Conservation (phyloP, 2,329 filamentous ascomycete genomes). For the Penicillium paneum region DNA sequence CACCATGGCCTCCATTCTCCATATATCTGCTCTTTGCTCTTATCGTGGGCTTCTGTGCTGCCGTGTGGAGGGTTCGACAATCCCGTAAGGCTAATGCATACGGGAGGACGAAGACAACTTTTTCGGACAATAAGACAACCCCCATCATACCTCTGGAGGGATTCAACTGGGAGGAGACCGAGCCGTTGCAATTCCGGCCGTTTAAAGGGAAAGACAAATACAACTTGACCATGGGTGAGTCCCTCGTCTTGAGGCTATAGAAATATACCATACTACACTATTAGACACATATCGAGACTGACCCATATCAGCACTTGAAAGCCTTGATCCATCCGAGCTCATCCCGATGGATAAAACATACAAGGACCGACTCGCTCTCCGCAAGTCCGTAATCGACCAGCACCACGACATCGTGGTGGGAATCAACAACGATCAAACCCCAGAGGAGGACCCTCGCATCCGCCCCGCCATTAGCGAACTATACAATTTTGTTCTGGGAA, state of each 20-base stretch:
- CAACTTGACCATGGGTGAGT: constrained; percentile 61
- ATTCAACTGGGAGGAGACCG: constrained; percentile 52
- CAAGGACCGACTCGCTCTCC: constrained; percentile 49
- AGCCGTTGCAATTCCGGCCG: constrained; percentile 54
- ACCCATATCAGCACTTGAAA: constrained; percentile 49
- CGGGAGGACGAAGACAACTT: neutral
- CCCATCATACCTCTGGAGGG: constrained; percentile 42
- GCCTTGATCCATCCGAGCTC: constrained; percentile 52
- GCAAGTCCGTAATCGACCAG: constrained; percentile 47
- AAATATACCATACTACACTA: neutral
- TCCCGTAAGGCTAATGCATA: neutral
- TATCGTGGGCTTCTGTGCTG: constrained; percentile 4
- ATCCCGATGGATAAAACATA: constrained; percentile 61
- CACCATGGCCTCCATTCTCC: neutral
- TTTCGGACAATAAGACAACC: constrained; percentile 19
- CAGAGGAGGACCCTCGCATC: constrained; percentile 36
- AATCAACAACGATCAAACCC: constrained; percentile 32
- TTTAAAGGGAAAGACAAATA: constrained; percentile 62
- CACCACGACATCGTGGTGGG: constrained; percentile 43
- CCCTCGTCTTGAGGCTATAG: neutral
- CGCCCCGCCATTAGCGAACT: constrained; percentile 53
- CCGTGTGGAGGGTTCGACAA: neutral
- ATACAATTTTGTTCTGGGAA: constrained; percentile 48
- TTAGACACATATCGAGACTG: constrained; percentile 6
- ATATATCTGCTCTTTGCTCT: neutral